These are phyloP conservation scores for Xanthoconium stramineum DNA, from an alignment of 768 basidiomycete species.

Conservation along the genomic window DNA sequence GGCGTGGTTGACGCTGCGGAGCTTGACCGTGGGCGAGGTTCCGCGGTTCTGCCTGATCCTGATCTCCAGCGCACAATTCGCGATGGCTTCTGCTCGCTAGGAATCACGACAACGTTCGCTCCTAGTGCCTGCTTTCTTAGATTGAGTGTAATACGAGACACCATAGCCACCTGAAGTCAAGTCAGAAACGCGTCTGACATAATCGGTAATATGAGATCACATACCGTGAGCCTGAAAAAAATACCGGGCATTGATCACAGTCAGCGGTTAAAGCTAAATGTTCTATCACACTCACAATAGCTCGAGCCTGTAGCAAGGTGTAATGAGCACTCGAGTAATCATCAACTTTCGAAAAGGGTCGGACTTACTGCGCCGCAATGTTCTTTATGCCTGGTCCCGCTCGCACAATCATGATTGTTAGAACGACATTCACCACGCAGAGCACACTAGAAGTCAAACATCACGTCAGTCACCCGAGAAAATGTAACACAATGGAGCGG, in stretches of 20 bases:
- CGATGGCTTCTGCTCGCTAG: not conserved
- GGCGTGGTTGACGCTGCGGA: not conserved
- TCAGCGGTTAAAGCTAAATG: slow-evolving; percentile 16
- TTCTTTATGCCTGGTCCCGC: slow-evolving; percentile 33
- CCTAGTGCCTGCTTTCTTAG: slow-evolving; percentile 39
- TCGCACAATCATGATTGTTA: slow-evolving; percentile 38
- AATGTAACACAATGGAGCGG: not conserved
- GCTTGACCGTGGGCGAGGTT: not conserved
- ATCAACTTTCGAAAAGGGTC: not conserved
- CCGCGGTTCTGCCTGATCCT: not conserved
- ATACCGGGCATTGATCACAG: slow-evolving; percentile 34
- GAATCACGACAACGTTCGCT: not conserved
- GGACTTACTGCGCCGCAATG: slow-evolving; percentile 32
- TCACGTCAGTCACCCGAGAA: not conserved
- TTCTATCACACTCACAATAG: slow-evolving; percentile 38
- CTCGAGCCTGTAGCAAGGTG: slow-evolving; percentile 22
- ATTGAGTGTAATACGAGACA: slow-evolving; percentile 65
- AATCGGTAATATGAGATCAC: not conserved
- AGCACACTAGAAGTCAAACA: slow-evolving; percentile 30
- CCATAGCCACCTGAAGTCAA: slow-evolving; percentile 51
- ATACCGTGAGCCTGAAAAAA: slow-evolving; percentile 14
- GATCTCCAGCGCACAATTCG: not conserved
- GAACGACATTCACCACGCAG: slow-evolving; percentile 35
- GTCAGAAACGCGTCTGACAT: not conserved
- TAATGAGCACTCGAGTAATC: not conserved